These are phyloP conservation scores for Rhizopus sp. DNA, from an alignment of 371 early-diverging fungal species.

Conservation along the genomic window DNA sequence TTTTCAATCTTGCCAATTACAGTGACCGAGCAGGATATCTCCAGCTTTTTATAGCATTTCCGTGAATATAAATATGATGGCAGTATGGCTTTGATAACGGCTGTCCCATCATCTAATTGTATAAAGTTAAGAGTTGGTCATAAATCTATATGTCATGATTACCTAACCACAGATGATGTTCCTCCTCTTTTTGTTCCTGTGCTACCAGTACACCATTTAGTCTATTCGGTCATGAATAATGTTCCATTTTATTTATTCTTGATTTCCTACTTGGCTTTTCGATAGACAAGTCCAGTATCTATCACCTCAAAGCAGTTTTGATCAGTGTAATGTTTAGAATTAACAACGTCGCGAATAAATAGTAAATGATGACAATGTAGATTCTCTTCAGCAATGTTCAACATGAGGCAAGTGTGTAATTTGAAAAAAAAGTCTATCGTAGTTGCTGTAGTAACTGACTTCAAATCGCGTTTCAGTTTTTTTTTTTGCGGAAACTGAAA, in stretches of 20 bases:
- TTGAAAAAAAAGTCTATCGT: too few relatives aligned
- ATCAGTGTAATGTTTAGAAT: neutral
- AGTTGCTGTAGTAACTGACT: too few relatives aligned
- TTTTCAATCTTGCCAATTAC: slow-evolving; percentile 16
- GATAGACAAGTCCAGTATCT: slow-evolving; percentile 7
- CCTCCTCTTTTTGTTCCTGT: slow-evolving; percentile 6
- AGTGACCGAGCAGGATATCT: slow-evolving; percentile 1
- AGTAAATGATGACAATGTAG: slow-evolving; percentile 23
- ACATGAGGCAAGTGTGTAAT: neutral
- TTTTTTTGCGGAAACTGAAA: too few relatives aligned
- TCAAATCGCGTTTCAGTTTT: too few relatives aligned
- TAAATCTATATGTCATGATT: neutral
- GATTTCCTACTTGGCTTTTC: slow-evolving; percentile 19
- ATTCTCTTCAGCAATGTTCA: slow-evolving; percentile 19
- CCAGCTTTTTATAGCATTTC: neutral
- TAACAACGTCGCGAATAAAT: slow-evolving; percentile 18
- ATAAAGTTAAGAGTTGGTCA: neutral
- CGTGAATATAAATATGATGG: neutral
- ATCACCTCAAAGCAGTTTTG: slow-evolving; percentile 8
- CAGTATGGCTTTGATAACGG: slow-evolving; percentile 13
- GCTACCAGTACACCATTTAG: slow-evolving; percentile 25
- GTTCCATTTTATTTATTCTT: neutral
- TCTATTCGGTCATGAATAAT: slow-evolving; percentile 5
- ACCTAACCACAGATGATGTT: slow-evolving; percentile 22
- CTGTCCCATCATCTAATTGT: slow-evolving; percentile 26